These are phyloP conservation scores for Zoysia pacifica DNA, from an alignment of 176 grass and related monocot species.

Conservation along the genomic window DNA sequence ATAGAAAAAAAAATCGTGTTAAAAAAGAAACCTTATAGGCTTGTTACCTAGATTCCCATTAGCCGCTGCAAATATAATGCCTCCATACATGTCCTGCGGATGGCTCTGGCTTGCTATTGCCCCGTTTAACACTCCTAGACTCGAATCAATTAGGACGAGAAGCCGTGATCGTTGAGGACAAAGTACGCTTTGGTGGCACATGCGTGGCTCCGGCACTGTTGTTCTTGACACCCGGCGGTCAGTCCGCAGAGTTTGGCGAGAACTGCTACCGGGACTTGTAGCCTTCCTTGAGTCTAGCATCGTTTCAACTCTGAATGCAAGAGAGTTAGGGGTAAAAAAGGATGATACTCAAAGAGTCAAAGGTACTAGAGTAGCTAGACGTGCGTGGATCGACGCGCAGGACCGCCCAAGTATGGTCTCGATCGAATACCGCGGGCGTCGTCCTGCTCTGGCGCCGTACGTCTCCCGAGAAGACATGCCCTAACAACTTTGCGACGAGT, in stretches of 20 bases:
- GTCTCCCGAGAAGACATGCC: too few species aligned
- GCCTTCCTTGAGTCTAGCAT: too few species aligned
- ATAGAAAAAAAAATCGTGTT: neutral
- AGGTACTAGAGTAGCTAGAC: too few species aligned
- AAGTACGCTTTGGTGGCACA: conserved; percentile 38
- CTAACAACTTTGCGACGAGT: too few species aligned
- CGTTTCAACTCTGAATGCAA: too few species aligned
- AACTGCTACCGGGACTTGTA: too few species aligned
- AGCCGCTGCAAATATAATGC: neutral
- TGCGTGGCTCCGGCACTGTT: conserved; percentile 23
- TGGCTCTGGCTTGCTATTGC: neutral
- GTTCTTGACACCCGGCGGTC: neutral
- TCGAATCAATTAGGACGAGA: neutral
- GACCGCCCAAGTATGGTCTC: too few species aligned
- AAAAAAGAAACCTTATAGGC: neutral
- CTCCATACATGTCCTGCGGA: neutral
- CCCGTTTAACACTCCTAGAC: neutral
- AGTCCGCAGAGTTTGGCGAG: neutral
- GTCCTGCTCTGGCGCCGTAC: too few species aligned
- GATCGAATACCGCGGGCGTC: too few species aligned
- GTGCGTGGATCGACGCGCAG: too few species aligned
- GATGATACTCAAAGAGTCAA: too few species aligned
- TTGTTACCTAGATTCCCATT: conserved; percentile 44
- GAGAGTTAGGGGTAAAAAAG: too few species aligned
- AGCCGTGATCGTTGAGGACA: neutral